phyloP scores from a whole-genome alignment of 768 basidiomycete species.

The Crucibulum laeve region DNA sequence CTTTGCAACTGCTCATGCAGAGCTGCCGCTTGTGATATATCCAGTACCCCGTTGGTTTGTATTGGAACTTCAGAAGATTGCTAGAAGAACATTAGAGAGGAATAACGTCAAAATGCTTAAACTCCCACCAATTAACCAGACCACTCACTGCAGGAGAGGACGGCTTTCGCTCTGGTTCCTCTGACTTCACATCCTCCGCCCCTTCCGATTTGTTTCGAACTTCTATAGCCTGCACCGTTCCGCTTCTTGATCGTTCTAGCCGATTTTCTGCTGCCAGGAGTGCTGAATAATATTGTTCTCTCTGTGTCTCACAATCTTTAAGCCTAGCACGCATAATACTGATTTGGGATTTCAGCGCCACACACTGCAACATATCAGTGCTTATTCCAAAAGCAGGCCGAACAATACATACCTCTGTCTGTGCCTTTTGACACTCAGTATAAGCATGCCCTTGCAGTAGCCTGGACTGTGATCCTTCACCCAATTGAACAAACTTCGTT shows the following conservation, averaged over 20 bases:
- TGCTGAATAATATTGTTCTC: constrained; percentile 42
- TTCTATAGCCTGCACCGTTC: constrained; percentile 45
- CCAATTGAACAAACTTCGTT: constrained; percentile 47
- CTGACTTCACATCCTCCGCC: constrained; percentile 28
- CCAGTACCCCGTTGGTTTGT: constrained; percentile 34
- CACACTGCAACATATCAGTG: constrained; percentile 37
- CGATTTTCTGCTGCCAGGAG: constrained; percentile 58
- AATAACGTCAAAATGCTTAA: constrained; percentile 35
- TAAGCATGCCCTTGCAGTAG: constrained; percentile 34
- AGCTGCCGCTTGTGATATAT: constrained; percentile 28
- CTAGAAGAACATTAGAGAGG: constrained; percentile 45
- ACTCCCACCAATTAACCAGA: constrained; percentile 64
- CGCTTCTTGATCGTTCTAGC: constrained; percentile 55
- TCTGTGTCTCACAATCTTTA: constrained; percentile 43
- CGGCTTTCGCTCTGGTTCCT: constrained; percentile 46
- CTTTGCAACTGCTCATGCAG: constrained; percentile 37
- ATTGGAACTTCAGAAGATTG: constrained; percentile 24
- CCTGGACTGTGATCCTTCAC: constrained; percentile 25
- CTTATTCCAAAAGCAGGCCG: neutral
- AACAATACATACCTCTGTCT: constrained; percentile 52
- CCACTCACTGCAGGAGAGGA: constrained; percentile 74
- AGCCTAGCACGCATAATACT: constrained; percentile 44
- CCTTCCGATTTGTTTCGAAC: constrained; percentile 21
- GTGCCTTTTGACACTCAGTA: constrained; percentile 44
- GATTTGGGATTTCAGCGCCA: constrained; percentile 55